Conservation (phyloP, 2,329 filamentous ascomycete genomes). For the Myriosclerotinia duriaeana region DNA sequence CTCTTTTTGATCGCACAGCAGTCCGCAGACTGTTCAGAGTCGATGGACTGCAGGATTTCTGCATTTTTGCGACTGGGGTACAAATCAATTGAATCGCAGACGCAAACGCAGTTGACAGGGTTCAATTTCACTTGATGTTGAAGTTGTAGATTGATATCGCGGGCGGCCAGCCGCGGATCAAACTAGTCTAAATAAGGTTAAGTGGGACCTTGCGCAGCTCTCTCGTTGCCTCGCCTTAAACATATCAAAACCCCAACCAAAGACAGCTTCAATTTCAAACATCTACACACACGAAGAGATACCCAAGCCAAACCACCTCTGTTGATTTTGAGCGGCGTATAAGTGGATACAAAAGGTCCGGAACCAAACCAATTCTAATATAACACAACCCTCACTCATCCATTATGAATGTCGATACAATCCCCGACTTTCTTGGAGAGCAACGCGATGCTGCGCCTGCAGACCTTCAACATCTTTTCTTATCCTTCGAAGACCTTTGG, state of each 20-base stretch:
- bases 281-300: slow-evolving; percentile 19
- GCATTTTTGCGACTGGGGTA: slow-evolving; percentile 40
- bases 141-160: slow-evolving; percentile 25
- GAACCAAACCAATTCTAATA: not conserved
- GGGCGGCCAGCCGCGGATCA: slow-evolving; percentile 21
- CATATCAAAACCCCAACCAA: slow-evolving; percentile 25
- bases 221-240: slow-evolving; percentile 24
- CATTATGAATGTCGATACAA: slow-evolving; percentile 79
- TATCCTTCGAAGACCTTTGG: slow-evolving; percentile 95
- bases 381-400: slow-evolving; percentile 17
- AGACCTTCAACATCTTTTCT: slow-evolving; percentile 81
- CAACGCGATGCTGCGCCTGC: slow-evolving; percentile 86
- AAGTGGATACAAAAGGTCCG: not conserved
- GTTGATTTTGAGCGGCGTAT: not conserved
- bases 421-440: slow-evolving; percentile 87
- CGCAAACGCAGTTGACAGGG: slow-evolving; percentile 20
- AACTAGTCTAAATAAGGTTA: slow-evolving; percentile 19
- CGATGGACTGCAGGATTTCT: slow-evolving; percentile 43
- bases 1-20: slow-evolving; percentile 52
- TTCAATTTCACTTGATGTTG: slow-evolving; percentile 27
- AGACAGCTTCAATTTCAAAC: slow-evolving; percentile 7
- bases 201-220: slow-evolving; percentile 23
- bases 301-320: slow-evolving; percentile 1
- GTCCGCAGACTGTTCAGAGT: slow-evolving; percentile 58
- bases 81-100: slow-evolving; percentile 31